Evolutionary conservation across 495 filamentous ascomycete genomes (phyloP).

Genomic region (Trichocladium antarcticum): DNA sequence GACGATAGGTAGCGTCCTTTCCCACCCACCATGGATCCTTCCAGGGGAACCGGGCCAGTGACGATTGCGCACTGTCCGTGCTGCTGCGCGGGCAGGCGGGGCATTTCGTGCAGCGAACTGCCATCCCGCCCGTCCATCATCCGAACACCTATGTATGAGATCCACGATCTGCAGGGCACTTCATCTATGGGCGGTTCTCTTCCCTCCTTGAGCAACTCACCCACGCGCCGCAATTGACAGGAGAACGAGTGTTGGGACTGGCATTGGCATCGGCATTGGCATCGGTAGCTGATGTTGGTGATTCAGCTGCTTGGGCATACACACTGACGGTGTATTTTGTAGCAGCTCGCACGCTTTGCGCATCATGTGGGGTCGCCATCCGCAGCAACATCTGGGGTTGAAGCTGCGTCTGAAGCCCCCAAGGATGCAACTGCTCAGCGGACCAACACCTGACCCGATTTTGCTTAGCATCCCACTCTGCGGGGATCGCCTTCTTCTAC

Average conservation of each 20-base stretch:
- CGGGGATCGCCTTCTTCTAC: too few relatives aligned
- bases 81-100: not conserved
- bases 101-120: conserved; percentile 1
- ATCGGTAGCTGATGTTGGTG: not conserved
- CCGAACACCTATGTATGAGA: not conserved
- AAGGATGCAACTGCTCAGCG: not conserved
- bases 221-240: too few relatives aligned
- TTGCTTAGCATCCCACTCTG: too few relatives aligned
- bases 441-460: not conserved
- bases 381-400: too few relatives aligned
- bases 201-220: not conserved
- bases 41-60: not conserved
- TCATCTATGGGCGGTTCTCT: not conserved
- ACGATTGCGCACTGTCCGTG: not conserved
- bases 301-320: not conserved
- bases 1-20: not conserved
- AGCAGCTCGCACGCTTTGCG: not conserved
- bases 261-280: too few relatives aligned
- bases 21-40: not conserved
- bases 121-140: conserved; percentile 1
- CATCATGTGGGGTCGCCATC: too few relatives aligned
- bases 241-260: too few relatives aligned
- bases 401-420: not conserved
- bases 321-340: too few relatives aligned
- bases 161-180: not conserved